Evolutionary conservation across 371 early-diverging fungal genomes (phyloP).

Genomic region (Rhizopus delemar): DNA sequence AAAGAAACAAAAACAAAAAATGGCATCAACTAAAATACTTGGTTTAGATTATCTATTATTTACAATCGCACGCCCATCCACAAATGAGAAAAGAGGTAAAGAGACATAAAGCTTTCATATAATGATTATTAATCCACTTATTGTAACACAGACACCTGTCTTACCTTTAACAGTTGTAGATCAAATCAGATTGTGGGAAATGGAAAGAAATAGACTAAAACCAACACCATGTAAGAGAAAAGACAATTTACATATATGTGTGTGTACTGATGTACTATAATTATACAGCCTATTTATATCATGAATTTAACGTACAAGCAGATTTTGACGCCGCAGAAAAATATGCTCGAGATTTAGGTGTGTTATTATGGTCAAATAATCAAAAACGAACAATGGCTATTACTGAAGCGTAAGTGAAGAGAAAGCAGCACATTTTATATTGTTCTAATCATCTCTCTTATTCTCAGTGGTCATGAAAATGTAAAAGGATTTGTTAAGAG

Average conservation of each 20-base stretch:
- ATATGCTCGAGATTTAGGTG: conserved; percentile 78
- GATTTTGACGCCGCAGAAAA: conserved; percentile 78
- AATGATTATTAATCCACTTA: background rate
- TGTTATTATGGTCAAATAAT: conserved; percentile 74
- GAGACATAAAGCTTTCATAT: background rate
- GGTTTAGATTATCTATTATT: conserved; percentile 79
- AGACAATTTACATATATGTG: background rate
- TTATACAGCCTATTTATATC: conserved; percentile 72
- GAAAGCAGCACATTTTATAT: background rate
- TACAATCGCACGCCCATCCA: conserved; percentile 90
- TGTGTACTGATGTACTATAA: background rate
- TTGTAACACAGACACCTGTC: conserved; percentile 59
- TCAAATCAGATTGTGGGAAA: conserved; percentile 97
- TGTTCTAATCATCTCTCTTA: background rate
- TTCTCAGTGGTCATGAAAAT: conserved; percentile 52
- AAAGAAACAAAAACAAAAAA: background rate
- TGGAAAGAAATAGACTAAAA: conserved; percentile 88
- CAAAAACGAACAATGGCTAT: conserved; percentile 68
- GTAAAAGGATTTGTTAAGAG: conserved; percentile 62
- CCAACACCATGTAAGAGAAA: conserved; percentile 46
- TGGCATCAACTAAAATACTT: background rate
- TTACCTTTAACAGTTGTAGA: conserved; percentile 93
- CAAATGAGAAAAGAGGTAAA: conserved; percentile 80
- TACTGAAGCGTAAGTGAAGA: conserved; percentile 50
- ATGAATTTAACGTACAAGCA: conserved; percentile 73